Evolutionary conservation across 768 basidiomycete genomes (phyloP), one percentile per base, ranked within the genome.

Genomic region (Macrolepiota fuliginosa): DNA sequence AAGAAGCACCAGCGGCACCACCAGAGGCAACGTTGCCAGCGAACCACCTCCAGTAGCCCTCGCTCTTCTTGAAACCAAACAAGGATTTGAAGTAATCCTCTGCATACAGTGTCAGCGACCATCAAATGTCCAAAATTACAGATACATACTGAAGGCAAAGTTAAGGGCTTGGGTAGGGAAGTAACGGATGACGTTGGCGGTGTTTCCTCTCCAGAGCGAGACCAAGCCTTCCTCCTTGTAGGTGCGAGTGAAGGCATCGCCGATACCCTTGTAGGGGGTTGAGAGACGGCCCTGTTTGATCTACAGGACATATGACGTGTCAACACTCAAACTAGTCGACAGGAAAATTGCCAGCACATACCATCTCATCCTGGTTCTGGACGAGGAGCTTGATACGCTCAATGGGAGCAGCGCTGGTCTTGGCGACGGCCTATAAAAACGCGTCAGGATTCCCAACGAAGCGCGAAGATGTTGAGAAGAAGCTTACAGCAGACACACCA

Each of bases 141-240:
- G 53, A 68, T 45, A 87, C 94, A 69, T 69, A 97, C 92, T 98
- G 91, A 98, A 98, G 75, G 96, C 96, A 72, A 99, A 98, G 92
- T 99, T 99, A 70, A 98, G 81, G 42, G 97, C 97, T 78, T 99
- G 96, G 61, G 97, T 99, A 56, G 97, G 97, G 94, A 99, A 99
- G 91, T 99, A 99, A 76, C 97, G 96, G 82, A 99, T 97, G 80
- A 99, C 97, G 81, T 99, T 99, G 86, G 97, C 96, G 62, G 96
- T 98, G 89, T 99, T 99, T 78, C 97, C 97, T 81, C 97, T 83
- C 97, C 97, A 98, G 72, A 99, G 83, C 22, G 97, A 91, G 65
- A 94, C 83, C 56, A 97, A 80, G 76, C 97, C 97, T 84, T 99
- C 97, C 15, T 98, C 96, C 67, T 77, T 79, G 85, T 96, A 96